Conservation (phyloP, 2,329 filamentous ascomycete genomes). For the Tolypocladium ophioglossoides region DNA sequence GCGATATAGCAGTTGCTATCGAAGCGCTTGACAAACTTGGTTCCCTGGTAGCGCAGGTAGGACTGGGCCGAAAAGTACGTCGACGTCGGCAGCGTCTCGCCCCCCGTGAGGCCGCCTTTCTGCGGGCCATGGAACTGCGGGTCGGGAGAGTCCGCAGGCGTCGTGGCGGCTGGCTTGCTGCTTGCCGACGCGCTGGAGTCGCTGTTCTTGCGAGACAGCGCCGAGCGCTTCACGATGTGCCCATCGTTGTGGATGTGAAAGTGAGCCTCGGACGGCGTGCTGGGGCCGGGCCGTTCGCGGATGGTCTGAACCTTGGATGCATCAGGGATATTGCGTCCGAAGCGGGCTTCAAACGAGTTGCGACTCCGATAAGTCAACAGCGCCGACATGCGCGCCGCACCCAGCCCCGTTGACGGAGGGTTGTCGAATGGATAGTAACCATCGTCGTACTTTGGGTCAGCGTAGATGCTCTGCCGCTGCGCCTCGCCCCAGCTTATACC, state of each 20-base stretch:
- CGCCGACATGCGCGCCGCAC: slow-evolving; percentile 93
- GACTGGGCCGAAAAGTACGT: slow-evolving; percentile 99
- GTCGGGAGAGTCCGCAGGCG: slow-evolving; percentile 25
- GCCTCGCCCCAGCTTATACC: slow-evolving; percentile 87
- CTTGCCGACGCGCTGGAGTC: slow-evolving; percentile 11
- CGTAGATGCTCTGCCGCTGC: slow-evolving; percentile 89
- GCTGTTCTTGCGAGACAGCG: slow-evolving; percentile 38
- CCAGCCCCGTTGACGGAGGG: slow-evolving; percentile 75
- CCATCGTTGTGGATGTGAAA: slow-evolving; percentile 79
- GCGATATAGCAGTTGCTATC: slow-evolving; percentile 99
- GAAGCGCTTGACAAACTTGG: slow-evolving; percentile 94
- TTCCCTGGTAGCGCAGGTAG: slow-evolving; percentile 90
- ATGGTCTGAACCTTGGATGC: slow-evolving; percentile 75
- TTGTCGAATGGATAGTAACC: slow-evolving; percentile 88
- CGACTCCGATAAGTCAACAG: slow-evolving; percentile 92
- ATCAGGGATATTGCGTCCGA: slow-evolving; percentile 87
- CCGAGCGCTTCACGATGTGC: slow-evolving; percentile 50
- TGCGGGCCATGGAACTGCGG: slow-evolving; percentile 63
- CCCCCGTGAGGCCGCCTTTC: slow-evolving; percentile 36
- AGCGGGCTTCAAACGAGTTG: slow-evolving; percentile 92
- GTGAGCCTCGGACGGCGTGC: slow-evolving; percentile 58
- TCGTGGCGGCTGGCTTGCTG: slow-evolving; percentile 10
- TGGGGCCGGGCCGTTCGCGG: slow-evolving; percentile 51
- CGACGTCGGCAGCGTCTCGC: slow-evolving; percentile 43
- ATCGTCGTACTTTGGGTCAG: slow-evolving; percentile 95